Conservation (phyloP, 345 rosid genomes). For the Gossypium mustelinum region DNA sequence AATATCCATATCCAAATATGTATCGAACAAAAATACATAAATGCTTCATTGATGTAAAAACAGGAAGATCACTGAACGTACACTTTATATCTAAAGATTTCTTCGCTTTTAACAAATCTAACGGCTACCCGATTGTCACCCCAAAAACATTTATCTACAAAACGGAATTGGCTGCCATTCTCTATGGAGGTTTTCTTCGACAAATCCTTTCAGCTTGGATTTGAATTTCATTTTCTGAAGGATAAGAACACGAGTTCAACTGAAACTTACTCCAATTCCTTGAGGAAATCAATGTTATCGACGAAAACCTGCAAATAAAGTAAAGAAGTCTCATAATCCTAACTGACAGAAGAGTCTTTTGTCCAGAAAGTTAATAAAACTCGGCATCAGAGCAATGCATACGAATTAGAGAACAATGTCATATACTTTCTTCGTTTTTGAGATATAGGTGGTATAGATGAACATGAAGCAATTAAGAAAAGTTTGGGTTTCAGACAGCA, state of each 20-base stretch:
- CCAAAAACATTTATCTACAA: constrained; percentile 30
- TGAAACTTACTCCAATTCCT: constrained; percentile 76
- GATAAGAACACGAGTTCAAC: constrained; percentile 7
- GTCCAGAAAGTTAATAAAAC: not conserved
- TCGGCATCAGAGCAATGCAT: not conserved
- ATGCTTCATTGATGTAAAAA: not conserved
- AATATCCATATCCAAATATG: no score
- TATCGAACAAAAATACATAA: not conserved
- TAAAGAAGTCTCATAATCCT: not conserved
- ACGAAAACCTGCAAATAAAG: constrained; percentile 71
- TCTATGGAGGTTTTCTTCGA: constrained; percentile 1
- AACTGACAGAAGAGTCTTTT: not conserved
- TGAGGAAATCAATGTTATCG: constrained; percentile 80
- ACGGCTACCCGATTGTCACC: constrained; percentile 15
- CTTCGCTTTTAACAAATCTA: constrained; percentile 11
- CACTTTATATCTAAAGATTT: constrained; percentile 14
- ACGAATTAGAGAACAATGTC: not conserved
- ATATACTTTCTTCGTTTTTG: not conserved
- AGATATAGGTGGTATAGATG: not conserved
- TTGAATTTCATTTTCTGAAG: constrained; percentile 10
- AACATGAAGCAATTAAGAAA: not conserved
- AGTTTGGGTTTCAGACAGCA: not conserved
- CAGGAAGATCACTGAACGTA: not conserved
- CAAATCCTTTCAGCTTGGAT: constrained; percentile 7
- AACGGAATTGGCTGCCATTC: constrained; percentile 17